Conservation (phyloP, 805 yeast genomes). For the Wickerhamiella galacta region DNA sequence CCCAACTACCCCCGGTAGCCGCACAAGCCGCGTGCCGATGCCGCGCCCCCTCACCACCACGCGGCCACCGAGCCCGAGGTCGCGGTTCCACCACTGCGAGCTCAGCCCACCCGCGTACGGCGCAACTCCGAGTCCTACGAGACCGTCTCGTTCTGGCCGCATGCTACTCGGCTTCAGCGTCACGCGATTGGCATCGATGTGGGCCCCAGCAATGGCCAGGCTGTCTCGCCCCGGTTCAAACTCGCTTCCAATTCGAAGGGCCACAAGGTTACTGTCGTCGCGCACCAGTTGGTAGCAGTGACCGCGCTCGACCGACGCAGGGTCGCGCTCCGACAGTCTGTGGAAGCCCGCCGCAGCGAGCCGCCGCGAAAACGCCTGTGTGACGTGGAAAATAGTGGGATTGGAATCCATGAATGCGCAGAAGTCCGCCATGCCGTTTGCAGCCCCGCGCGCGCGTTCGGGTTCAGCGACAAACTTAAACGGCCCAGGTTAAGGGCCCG, state of each 20-base stretch:
- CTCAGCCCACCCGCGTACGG: slow-evolving; percentile 57
- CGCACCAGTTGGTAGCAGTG: slow-evolving; percentile 60
- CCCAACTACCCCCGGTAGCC: slow-evolving; percentile 32
- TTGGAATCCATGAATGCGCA: slow-evolving; percentile 48
- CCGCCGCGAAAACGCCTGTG: slow-evolving; percentile 15
- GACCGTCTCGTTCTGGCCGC: slow-evolving; percentile 48
- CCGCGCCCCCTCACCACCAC: slow-evolving; percentile 34
- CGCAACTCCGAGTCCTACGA: slow-evolving; percentile 58
- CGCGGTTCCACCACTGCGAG: slow-evolving; percentile 64
- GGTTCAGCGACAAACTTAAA: neutral
- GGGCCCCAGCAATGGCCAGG: slow-evolving; percentile 50
- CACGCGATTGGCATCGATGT: slow-evolving; percentile 51
- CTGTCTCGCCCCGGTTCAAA: slow-evolving; percentile 42
- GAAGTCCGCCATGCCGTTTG: slow-evolving; percentile 12
- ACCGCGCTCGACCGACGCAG: slow-evolving; percentile 28
- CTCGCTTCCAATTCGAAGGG: slow-evolving; percentile 49
- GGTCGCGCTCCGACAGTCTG: slow-evolving; percentile 53
- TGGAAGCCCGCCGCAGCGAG: slow-evolving; percentile 48
- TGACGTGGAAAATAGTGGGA: slow-evolving; percentile 55
- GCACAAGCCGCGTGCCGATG: slow-evolving; percentile 17
- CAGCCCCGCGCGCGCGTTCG: neutral
- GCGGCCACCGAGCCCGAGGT: slow-evolving; percentile 66
- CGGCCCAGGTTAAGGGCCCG: neutral
- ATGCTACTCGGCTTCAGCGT: slow-evolving; percentile 53
- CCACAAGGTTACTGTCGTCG: slow-evolving; percentile 50